Conservation (phyloP, 1,284 basidiomycete genomes). For the Laetiporus sulphureus region DNA sequence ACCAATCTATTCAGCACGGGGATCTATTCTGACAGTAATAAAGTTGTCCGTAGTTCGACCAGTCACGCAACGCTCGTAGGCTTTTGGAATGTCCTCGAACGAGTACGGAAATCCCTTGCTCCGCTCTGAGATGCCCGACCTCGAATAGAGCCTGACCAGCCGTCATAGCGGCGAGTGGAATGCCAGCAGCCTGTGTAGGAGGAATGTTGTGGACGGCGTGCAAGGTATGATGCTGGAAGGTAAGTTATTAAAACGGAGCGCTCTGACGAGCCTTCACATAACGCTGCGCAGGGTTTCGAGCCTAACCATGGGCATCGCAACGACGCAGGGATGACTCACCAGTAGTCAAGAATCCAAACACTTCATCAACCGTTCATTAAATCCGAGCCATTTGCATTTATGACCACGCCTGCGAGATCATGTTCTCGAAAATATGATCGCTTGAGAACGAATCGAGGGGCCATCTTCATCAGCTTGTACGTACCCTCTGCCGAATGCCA, state of each 20-base stretch:
- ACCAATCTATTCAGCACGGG: too few species aligned
- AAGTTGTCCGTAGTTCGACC: conserved; percentile 58
- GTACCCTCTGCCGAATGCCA: too few species aligned
- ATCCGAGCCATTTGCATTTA: conserved; percentile 42
- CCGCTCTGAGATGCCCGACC: conserved; percentile 13
- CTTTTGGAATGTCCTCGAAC: conserved; percentile 51
- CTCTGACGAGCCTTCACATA: conserved; percentile 9
- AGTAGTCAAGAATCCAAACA: conserved; percentile 46
- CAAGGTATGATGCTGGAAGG: conserved; percentile 8
- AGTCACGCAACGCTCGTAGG: conserved; percentile 54
- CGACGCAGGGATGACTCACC: conserved; percentile 22
- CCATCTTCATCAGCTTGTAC: conserved; percentile 45
- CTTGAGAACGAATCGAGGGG: conserved; percentile 42
- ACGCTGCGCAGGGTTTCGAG: conserved; percentile 2
- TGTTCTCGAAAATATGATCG: conserved; percentile 49
- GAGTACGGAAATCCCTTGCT: conserved; percentile 25
- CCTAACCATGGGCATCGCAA: too few species aligned
- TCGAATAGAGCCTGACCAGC: conserved; percentile 16
- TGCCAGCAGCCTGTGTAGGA: conserved; percentile 15
- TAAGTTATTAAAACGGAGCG: conserved; percentile 16
- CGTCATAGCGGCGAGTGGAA: conserved; percentile 13
- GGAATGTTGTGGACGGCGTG: conserved; percentile 13
- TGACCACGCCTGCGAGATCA: conserved; percentile 57
- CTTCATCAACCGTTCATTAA: conserved; percentile 50
- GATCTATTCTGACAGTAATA: too few species aligned